Evolutionary conservation across 345 rosid species (phyloP).

Genomic region (Acer yangbiense): DNA sequence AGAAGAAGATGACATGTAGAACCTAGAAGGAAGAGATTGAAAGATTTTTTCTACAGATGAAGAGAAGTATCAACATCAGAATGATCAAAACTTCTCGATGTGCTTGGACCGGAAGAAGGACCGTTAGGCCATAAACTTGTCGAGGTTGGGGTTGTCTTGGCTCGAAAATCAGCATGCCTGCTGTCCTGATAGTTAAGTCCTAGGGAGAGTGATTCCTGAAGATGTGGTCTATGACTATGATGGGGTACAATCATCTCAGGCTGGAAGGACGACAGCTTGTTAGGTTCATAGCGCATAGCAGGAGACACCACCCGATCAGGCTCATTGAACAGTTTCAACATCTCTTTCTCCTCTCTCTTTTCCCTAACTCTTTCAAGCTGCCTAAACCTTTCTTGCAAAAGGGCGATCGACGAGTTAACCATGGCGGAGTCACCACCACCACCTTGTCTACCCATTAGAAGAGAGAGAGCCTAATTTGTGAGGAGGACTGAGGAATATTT

Average conservation of each 20-base stretch:
- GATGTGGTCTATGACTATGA: conserved; percentile 9
- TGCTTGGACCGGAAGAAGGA: conserved; percentile 19
- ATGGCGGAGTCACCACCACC: conserved; percentile 37
- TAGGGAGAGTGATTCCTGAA: conserved; percentile 50
- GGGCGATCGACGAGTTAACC: conserved; percentile 66
- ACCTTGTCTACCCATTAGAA: conserved; percentile 53
- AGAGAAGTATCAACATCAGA: conserved; percentile 81
- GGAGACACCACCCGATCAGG: conserved; percentile 18
- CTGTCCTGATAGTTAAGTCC: conserved; percentile 35
- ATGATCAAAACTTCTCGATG: conserved; percentile 39
- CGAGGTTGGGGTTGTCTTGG: conserved; percentile 18
- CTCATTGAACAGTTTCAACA: conserved; percentile 41
- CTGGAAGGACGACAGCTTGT: conserved; percentile 18
- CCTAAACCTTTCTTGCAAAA: conserved; percentile 67
- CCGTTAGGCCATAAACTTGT: conserved; percentile 37
- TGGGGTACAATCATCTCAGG: conserved; percentile 27
- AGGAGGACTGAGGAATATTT: background rate
- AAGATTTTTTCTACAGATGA: conserved; percentile 48
- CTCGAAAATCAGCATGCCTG: conserved; percentile 22
- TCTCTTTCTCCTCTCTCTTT: conserved; percentile 59
- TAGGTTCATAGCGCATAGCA: conserved; percentile 10
- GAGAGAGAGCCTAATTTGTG: background rate
- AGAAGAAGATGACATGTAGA: conserved; percentile 8
- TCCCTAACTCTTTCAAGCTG: conserved; percentile 60
- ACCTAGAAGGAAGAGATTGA: background rate